Evolutionary conservation across 176 grass and related monocot genomes (phyloP).

Genomic region (Triticum dicoccoides): DNA sequence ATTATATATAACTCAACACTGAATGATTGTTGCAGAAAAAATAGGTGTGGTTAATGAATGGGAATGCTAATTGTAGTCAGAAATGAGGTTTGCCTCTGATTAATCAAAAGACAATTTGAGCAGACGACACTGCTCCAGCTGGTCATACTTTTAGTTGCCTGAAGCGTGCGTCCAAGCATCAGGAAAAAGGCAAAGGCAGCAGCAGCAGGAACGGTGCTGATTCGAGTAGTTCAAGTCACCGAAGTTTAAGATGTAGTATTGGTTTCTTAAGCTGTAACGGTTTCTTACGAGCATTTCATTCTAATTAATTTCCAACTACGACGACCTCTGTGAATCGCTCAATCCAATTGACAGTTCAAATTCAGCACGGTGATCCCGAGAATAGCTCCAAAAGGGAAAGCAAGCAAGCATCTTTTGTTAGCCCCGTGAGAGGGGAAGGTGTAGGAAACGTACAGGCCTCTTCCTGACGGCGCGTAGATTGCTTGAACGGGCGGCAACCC

Average conservation of each 20-base stretch:
- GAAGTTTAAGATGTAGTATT: background rate
- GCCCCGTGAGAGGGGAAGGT: conserved; percentile 35
- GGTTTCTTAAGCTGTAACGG: conserved; percentile 24
- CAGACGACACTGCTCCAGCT: conserved; percentile 11
- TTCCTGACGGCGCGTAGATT: conserved; percentile 47
- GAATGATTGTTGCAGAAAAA: conserved; percentile 2
- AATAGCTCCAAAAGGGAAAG: conserved; percentile 19
- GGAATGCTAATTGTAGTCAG: background rate
- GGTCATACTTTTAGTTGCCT: conserved; percentile 22
- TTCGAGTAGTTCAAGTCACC: background rate
- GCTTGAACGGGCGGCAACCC: conserved; percentile 38
- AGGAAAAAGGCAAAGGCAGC: conserved; percentile 1
- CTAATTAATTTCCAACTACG: conserved; percentile 3
- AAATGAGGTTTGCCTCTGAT: conserved; percentile 1
- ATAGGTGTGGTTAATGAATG: background rate
- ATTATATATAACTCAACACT: background rate
- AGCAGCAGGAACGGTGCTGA: background rate
- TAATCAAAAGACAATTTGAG: conserved; percentile 5
- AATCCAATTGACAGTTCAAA: conserved; percentile 23
- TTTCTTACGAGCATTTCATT: conserved; percentile 10
- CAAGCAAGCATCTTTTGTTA: conserved; percentile 40
- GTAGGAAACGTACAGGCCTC: conserved; percentile 70
- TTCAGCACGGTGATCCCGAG: background rate
- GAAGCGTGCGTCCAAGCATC: conserved; percentile 34
- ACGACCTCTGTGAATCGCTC: background rate